These are phyloP conservation scores for Penicillium sp. DNA, from an alignment of 2,329 filamentous ascomycete genomes.

Conservation along the genomic window DNA sequence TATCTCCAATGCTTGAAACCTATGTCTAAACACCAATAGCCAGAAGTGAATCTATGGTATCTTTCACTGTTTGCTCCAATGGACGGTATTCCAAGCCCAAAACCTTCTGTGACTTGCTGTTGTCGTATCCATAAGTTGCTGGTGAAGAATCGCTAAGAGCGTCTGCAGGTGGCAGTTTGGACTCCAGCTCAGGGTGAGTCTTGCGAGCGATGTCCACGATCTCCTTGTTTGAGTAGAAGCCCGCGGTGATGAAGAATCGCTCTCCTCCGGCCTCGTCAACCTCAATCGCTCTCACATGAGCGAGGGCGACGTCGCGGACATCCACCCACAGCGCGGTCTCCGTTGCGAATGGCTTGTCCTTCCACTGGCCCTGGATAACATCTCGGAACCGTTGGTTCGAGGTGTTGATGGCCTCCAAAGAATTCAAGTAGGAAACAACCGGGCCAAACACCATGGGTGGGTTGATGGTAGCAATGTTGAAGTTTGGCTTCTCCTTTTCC, in stretches of 20 bases:
- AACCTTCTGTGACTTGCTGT: slow-evolving; percentile 42
- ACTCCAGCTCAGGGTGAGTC: slow-evolving; percentile 44
- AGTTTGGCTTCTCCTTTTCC: slow-evolving; percentile 57
- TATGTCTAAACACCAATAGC: slow-evolving; percentile 32
- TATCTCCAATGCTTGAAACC: neutral
- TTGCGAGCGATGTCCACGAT: slow-evolving; percentile 46
- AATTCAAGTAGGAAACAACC: slow-evolving; percentile 64
- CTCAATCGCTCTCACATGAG: slow-evolving; percentile 51
- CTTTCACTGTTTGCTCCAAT: slow-evolving; percentile 41
- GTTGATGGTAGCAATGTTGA: slow-evolving; percentile 63
- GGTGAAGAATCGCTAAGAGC: slow-evolving; percentile 32
- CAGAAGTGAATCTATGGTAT: slow-evolving; percentile 40
- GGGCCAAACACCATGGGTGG: slow-evolving; percentile 66
- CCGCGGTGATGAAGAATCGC: slow-evolving; percentile 48
- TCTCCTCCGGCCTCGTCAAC: slow-evolving; percentile 48
- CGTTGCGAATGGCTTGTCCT: slow-evolving; percentile 59
- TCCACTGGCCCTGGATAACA: slow-evolving; percentile 64
- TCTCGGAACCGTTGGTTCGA: slow-evolving; percentile 69
- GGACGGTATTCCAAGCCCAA: slow-evolving; percentile 44
- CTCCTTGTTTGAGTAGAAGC: slow-evolving; percentile 45
- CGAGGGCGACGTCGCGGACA: slow-evolving; percentile 52
- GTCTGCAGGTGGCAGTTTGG: slow-evolving; percentile 43
- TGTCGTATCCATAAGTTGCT: slow-evolving; percentile 39
- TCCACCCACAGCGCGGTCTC: slow-evolving; percentile 61
- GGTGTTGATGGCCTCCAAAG: slow-evolving; percentile 68